These are phyloP conservation scores for Claviceps sp. DNA, from an alignment of 2,329 filamentous ascomycete species.

Conservation along the genomic window DNA sequence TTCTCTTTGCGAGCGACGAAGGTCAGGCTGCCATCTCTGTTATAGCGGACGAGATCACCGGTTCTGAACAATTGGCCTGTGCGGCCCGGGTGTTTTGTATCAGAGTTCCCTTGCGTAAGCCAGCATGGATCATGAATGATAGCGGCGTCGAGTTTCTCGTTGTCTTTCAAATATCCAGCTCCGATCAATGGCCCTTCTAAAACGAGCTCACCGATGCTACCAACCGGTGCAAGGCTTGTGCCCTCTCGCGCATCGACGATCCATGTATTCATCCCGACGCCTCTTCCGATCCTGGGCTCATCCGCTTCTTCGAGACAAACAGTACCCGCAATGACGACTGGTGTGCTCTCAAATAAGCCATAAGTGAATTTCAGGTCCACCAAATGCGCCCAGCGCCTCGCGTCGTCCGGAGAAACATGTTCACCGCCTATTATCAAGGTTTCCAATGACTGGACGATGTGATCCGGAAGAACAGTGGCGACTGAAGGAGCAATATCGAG, in stretches of 20 bases:
- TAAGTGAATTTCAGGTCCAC: slow-evolving; percentile 1
- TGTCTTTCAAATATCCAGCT: slow-evolving; percentile 12
- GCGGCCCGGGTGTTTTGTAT: neutral
- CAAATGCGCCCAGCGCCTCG: neutral
- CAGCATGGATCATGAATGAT: slow-evolving; percentile 7
- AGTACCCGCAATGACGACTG: neutral
- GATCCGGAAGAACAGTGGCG: neutral
- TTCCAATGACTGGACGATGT: neutral
- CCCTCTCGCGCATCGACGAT: slow-evolving; percentile 10
- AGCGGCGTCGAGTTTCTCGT: slow-evolving; percentile 3
- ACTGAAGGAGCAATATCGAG: neutral
- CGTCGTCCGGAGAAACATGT: neutral
- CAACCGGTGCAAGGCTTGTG: slow-evolving; percentile 9
- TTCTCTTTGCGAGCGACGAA: slow-evolving; percentile 38
- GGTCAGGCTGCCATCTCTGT: slow-evolving; percentile 21
- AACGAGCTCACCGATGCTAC: slow-evolving; percentile 14
- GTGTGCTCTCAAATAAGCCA: neutral
- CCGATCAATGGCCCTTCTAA: slow-evolving; percentile 15
- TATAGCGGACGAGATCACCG: slow-evolving; percentile 13
- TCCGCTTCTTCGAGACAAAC: neutral
- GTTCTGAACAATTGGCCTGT: slow-evolving; percentile 11
- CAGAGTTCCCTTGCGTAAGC: slow-evolving; percentile 4
- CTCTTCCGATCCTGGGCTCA: slow-evolving; percentile 5
- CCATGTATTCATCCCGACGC: slow-evolving; percentile 9
- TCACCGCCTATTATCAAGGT: neutral